Evolutionary conservation across 768 basidiomycete species (phyloP).

Genomic region (Panaeolus papilionaceus): DNA sequence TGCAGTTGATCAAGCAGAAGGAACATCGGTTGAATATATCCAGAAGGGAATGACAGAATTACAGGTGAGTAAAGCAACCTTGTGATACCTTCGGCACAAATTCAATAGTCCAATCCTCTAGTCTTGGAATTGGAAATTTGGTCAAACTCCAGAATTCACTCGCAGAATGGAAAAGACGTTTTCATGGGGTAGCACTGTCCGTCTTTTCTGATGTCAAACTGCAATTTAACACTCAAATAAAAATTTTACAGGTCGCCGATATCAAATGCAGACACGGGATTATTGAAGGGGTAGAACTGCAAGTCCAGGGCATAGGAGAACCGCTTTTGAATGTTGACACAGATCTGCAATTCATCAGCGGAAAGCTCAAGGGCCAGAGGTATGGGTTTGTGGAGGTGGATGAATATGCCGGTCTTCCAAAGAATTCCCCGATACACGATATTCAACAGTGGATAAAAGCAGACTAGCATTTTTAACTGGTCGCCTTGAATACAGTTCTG

Average conservation of each 20-base stretch:
- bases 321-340: conserved; percentile 20
- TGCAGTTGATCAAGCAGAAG: conserved; percentile 51
- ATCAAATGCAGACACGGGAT: conserved; percentile 72
- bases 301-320: conserved; percentile 28
- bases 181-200: conserved; percentile 57
- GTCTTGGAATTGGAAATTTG: conserved; percentile 95
- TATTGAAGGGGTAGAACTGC: conserved; percentile 55
- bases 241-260: conserved; percentile 44
- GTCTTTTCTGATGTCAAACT: conserved; percentile 25
- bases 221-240: conserved; percentile 7
- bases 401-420: background rate
- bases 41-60: conserved; percentile 75
- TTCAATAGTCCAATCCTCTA: conserved; percentile 34
- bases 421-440: background rate
- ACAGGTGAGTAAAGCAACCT: conserved; percentile 47
- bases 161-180: conserved; percentile 57
- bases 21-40: conserved; percentile 61
- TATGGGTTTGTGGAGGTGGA: conserved; percentile 40
- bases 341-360: conserved; percentile 20
- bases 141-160: conserved; percentile 93
- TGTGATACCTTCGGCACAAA: background rate
- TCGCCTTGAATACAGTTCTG: background rate
- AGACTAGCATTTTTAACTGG: background rate
- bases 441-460: background rate
- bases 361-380: conserved; percentile 34